Percentiles rank a stretch among this genome's conserved stretches.
These are phyloP conservation scores for Amanita rimosa DNA, from an alignment of 768 basidiomycete species.

Conservation along the genomic window DNA sequence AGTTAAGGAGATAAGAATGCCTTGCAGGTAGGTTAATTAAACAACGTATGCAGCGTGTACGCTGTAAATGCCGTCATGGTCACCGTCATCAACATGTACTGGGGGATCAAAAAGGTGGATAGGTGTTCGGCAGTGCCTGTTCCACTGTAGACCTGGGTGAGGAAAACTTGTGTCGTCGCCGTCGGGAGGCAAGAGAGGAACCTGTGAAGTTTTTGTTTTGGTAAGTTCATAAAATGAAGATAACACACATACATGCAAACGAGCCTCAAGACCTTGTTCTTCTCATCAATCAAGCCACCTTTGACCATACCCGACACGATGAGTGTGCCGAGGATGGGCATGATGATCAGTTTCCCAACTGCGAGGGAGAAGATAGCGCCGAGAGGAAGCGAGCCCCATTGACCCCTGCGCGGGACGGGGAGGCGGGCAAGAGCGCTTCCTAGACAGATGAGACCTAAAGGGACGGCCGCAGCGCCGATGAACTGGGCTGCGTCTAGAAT, in stretches of 20 bases:
- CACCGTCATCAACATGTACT: conserved; percentile 40
- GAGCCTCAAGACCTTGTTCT: conserved; percentile 51
- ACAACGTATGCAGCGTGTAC: conserved; percentile 16
- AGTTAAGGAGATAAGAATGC: too few relatives aligned
- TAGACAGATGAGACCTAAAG: conserved; percentile 48
- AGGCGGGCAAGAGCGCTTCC: conserved; percentile 55
- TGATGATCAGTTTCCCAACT: conserved; percentile 39
- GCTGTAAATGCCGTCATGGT: conserved; percentile 40
- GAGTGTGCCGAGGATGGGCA: conserved; percentile 50
- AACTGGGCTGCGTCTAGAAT: conserved; percentile 46
- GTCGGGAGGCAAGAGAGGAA: conserved; percentile 53
- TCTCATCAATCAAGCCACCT: conserved; percentile 31
- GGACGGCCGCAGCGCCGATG: conserved; percentile 52
- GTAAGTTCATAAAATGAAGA: too few relatives aligned
- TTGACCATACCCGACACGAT: conserved; percentile 41
- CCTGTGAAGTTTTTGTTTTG: too few relatives aligned
- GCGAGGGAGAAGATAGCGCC: conserved; percentile 46
- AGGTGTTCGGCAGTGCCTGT: conserved; percentile 54
- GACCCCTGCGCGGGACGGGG: conserved; percentile 28
- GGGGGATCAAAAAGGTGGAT: conserved; percentile 53
- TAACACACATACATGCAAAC: conserved; percentile 65
- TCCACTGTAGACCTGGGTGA: conserved; percentile 58
- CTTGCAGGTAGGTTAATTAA: neutral
- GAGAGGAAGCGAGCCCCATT: conserved; percentile 31
- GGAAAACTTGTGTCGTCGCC: conserved; percentile 47